phyloP scores from a whole-genome alignment of 2,329 filamentous ascomycete species.

The Grosmannia serpens region DNA sequence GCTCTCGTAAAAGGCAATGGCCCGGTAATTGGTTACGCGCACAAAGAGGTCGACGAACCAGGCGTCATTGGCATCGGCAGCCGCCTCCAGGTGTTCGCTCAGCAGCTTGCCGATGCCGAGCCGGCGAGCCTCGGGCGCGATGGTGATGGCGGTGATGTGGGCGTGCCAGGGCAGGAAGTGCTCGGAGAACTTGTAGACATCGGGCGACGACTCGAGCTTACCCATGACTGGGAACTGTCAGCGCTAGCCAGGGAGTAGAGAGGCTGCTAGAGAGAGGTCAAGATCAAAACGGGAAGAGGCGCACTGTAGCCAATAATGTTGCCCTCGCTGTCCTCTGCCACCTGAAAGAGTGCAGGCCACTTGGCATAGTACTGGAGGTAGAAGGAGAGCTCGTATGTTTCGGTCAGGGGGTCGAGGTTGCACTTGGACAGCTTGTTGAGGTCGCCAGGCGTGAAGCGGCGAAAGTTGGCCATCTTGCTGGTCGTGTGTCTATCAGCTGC shows the following conservation, averaged over 20 bases:
- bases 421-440: constrained; percentile 84
- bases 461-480: constrained; percentile 63
- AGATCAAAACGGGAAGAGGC: constrained; percentile 17
- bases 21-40: constrained; percentile 73
- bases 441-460: constrained; percentile 73
- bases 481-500: background rate
- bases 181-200: constrained; percentile 60
- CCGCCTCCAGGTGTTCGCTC: constrained; percentile 69
- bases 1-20: constrained; percentile 77
- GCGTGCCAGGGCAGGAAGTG: constrained; percentile 99
- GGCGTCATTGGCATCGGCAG: constrained; percentile 68
- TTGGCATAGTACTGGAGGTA: constrained; percentile 92
- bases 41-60: constrained; percentile 98
- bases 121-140: constrained; percentile 74
- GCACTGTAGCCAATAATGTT: constrained; percentile 90
- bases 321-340: constrained; percentile 76
- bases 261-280: background rate
- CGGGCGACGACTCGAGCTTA: constrained; percentile 81
- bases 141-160: constrained; percentile 91
- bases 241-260: background rate
- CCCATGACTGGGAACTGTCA: constrained; percentile 62
- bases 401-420: constrained; percentile 93
- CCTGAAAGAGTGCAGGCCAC: constrained; percentile 91
- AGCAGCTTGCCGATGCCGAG: constrained; percentile 79
- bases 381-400: constrained; percentile 92